Base-by-base conservation (phyloP, 768 basidiomycete genomes). In the Boletus rubroflammeus region DNA sequence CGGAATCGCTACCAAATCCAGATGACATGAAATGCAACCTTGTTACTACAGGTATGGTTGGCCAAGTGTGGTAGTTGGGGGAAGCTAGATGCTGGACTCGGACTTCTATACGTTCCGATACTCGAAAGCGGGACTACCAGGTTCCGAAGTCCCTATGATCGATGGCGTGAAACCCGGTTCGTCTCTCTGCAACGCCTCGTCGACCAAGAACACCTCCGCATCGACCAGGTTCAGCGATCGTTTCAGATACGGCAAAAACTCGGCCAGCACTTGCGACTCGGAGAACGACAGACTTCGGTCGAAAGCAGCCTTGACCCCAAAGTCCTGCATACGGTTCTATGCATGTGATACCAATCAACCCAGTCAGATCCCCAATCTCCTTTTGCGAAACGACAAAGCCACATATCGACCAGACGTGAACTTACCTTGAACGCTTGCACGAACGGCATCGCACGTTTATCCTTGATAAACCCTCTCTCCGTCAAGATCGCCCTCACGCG, bases 401-500 rank as follows among this genome's bases (percentile, higher is more conserved):
- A 35, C 14, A 15, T 4, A 35, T 35, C 39, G 11, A 11, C 36
- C 3, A 36, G 5, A 11, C 77, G 35, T 41, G 49, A 10, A 93
- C 96, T 36, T 47, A 94, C 96, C 86, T 97, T 95, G 85, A 98
- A 90, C 29, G 79, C 74, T 55, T 96, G 90, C 43, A 94, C 83
- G 73, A 96, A 98, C 6, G 95, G 95, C 96, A 98, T 98, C 39
- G 81, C 81, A 40, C 86, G 83, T 77, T 98, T 98, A 75, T 98
- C 93, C 80, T 97, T 98, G 74, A 94, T 86, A 68, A 98, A 67
- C 5, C 91, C 93, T 21, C 77, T 79, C 67, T 82, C 77, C 9
- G 78, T 79, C 68, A 98, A 68, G 60, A 81, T 61, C 62, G 83
- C 76, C 68, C 85, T 81, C 47, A 95, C 82, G 69, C 84, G 86